phyloP scores from a whole-genome alignment of 2,329 filamentous ascomycete genomes.

The Arthrobotrys pseudoclavata region DNA sequence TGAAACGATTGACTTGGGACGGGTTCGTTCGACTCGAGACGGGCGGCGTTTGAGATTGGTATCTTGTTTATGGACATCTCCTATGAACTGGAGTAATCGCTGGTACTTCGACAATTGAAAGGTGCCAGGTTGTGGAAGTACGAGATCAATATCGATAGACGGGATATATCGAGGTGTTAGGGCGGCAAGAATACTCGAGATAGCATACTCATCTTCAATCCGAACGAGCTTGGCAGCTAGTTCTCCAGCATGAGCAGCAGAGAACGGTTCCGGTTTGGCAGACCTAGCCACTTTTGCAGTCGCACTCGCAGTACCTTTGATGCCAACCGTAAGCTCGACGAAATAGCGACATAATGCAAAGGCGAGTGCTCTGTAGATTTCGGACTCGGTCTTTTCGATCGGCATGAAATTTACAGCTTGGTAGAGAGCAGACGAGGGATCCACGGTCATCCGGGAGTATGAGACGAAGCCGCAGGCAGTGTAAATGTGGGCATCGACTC shows the following conservation, averaged over 20 bases:
- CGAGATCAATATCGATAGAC: constrained; percentile 88
- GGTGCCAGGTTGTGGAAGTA: constrained; percentile 77
- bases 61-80: constrained; percentile 55
- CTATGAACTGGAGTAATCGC: constrained; percentile 73
- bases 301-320: constrained; percentile 78
- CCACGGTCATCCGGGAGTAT: constrained; percentile 91
- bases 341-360: constrained; percentile 97
- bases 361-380: constrained; percentile 88
- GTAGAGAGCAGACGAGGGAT: constrained; percentile 92
- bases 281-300: constrained; percentile 68
- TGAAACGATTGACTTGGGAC: constrained; percentile 52
- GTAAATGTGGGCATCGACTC: constrained; percentile 94
- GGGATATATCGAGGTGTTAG: constrained; percentile 84
- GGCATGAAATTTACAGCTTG: constrained; percentile 89
- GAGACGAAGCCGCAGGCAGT: constrained; percentile 88
- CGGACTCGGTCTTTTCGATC: constrained; percentile 87
- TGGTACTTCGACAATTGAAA: constrained; percentile 47
- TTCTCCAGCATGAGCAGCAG: constrained; percentile 92
- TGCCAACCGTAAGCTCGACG: constrained; percentile 79
- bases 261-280: constrained; percentile 79
- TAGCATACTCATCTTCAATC: constrained; percentile 80
- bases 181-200: constrained; percentile 79
- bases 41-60: constrained; percentile 69
- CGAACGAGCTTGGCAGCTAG: constrained; percentile 86
- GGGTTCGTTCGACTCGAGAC: constrained; percentile 55